These are phyloP conservation scores for Chrysophaeum taylorii DNA, from an alignment of 352 stramenopile species.

Conservation along the genomic window DNA sequence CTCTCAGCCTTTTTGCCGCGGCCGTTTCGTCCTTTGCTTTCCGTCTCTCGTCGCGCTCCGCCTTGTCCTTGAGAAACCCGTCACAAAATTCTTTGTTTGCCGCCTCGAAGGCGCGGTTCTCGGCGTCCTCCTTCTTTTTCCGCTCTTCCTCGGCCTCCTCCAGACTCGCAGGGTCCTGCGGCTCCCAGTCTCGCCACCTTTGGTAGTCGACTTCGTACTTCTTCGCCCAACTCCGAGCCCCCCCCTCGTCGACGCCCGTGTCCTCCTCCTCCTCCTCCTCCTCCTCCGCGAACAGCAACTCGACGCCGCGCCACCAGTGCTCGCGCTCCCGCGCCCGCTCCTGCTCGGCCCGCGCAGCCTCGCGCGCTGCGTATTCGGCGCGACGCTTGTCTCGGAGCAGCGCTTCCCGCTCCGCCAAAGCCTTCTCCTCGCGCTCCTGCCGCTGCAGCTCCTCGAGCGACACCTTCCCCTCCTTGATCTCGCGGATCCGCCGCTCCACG, in stretches of 20 bases:
- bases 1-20: not conserved
- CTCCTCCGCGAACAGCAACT: not conserved
- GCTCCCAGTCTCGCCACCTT: not conserved
- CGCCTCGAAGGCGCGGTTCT: slow-evolving; percentile 5
- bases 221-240: not conserved
- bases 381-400: not conserved
- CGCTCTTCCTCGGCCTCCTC: not conserved
- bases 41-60: not conserved
- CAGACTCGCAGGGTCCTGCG: not conserved
- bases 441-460: not conserved
- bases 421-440: not conserved
- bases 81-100: slow-evolving; percentile 3
- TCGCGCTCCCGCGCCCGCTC: not conserved
- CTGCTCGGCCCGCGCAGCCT: not conserved
- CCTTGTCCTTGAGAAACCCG: not conserved
- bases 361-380: not conserved
- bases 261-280: not conserved
- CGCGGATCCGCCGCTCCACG: not conserved
- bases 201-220: slow-evolving; percentile 13
- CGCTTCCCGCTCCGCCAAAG: not conserved
- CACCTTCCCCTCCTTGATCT: slow-evolving; percentile 8
- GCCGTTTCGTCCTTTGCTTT: slow-evolving; percentile 4
- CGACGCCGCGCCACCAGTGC: not conserved
- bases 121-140: not conserved
- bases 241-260: not conserved